Conservation (phyloP, 129 eudicot genomes). For the Gnaphalium uliginosum region DNA sequence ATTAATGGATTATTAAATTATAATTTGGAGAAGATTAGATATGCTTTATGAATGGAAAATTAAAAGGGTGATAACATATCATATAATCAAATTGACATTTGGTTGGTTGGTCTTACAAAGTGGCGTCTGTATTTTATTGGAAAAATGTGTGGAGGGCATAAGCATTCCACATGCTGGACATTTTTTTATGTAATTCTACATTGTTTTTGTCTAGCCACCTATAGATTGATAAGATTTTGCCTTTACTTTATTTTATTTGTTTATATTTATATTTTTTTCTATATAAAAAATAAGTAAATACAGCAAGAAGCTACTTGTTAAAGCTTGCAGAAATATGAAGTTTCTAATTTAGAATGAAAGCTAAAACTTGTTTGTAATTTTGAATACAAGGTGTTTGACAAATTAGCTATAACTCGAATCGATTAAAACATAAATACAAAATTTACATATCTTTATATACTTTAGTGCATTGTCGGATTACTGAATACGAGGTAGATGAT, state of each 20-base stretch:
- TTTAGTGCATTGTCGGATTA: too few species aligned
- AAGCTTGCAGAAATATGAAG: too few species aligned
- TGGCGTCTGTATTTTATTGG: conserved; percentile 23
- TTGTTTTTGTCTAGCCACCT: background rate
- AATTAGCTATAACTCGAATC: too few species aligned
- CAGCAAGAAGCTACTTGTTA: too few species aligned
- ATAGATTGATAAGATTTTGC: background rate
- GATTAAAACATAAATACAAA: too few species aligned
- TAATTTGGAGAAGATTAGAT: conserved; percentile 16
- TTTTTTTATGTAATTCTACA: conserved; percentile 14
- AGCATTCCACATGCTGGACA: conserved; percentile 24
- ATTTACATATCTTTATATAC: too few species aligned
- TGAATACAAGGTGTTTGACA: too few species aligned
- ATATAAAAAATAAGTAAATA: too few species aligned
- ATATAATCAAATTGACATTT: conserved; percentile 23
- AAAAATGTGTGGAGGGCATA: conserved; percentile 38
- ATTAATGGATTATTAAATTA: background rate
- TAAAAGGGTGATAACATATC: conserved; percentile 15
- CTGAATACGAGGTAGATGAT: too few species aligned
- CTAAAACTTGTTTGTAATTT: too few species aligned
- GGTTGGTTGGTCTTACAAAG: conserved; percentile 14
- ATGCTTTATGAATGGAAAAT: conserved; percentile 28
- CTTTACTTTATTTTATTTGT: conserved; percentile 6
- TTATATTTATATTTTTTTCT: background rate
- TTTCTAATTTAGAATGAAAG: too few species aligned